phyloP scores from a whole-genome alignment of 257 asterid genomes.

The Plectranthus barbatus region DNA sequence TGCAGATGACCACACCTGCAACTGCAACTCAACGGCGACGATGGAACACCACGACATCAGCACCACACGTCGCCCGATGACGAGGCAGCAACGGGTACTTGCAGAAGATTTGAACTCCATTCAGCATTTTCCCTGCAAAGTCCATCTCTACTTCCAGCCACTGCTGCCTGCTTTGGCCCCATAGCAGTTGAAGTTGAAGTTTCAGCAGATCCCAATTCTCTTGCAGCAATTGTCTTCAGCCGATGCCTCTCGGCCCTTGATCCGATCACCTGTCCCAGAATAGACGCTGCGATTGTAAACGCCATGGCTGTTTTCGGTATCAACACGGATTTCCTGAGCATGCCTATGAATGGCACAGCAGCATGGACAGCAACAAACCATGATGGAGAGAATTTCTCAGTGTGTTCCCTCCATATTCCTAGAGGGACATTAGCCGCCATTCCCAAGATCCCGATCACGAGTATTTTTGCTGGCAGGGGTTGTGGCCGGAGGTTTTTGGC shows the following conservation, averaged over 20 bases:
- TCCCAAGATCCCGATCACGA: conserved; percentile 67
- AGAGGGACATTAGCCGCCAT: conserved; percentile 86
- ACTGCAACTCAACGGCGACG: too few species aligned
- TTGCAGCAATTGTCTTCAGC: conserved; percentile 40
- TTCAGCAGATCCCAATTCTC: conserved; percentile 20
- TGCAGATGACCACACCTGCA: too few species aligned
- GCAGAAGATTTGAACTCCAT: conserved; percentile 17
- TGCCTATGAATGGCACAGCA: conserved; percentile 87
- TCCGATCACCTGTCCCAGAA: conserved; percentile 85
- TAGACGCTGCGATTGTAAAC: conserved; percentile 80
- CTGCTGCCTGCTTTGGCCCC: conserved; percentile 10
- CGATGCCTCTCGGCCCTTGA: conserved; percentile 85
- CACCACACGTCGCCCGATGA: conserved; percentile 15
- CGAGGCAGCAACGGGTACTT: conserved; percentile 13
- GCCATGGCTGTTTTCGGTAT: conserved; percentile 98
- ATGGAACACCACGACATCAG: neutral
- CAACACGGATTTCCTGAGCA: conserved; percentile 75
- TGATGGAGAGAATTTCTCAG: conserved; percentile 71
- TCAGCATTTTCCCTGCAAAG: conserved; percentile 16
- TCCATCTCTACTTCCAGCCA: conserved; percentile 21
- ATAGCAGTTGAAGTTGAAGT: conserved; percentile 10
- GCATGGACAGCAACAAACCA: conserved; percentile 96
- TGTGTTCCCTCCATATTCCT: conserved; percentile 94
- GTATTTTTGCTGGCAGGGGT: conserved; percentile 67
- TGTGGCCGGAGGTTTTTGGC: conserved; percentile 88